These are phyloP conservation scores for Nemania abortiva DNA, from an alignment of 2,329 filamentous ascomycete genomes.

Conservation along the genomic window DNA sequence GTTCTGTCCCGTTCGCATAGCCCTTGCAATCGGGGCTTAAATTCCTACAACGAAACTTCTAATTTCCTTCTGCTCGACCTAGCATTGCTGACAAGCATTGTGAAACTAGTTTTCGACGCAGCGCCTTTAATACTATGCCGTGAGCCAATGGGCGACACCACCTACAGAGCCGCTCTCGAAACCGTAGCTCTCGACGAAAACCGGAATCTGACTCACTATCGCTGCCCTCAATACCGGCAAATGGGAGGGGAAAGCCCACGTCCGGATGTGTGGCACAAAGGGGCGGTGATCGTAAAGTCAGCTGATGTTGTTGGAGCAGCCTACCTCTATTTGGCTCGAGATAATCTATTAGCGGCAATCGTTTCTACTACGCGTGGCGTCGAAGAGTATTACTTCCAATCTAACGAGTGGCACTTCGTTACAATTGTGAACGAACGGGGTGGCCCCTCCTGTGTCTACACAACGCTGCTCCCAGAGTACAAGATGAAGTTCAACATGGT, in stretches of 20 bases:
- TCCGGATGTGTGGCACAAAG: constrained; percentile 11
- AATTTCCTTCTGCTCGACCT: not conserved
- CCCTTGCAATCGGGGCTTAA: not conserved
- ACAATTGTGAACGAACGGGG: not conserved
- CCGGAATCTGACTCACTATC: constrained; percentile 30
- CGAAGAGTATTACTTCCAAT: not conserved
- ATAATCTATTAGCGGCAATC: too few relatives aligned
- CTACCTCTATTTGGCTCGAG: not conserved
- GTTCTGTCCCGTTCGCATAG: not conserved
- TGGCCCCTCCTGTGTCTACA: not conserved
- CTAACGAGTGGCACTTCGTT: not conserved
- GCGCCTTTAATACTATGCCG: constrained; percentile 32
- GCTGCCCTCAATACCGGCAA: constrained; percentile 17
- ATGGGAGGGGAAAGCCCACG: not conserved
- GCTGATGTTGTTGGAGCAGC: constrained; percentile 2
- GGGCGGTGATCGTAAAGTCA: not conserved
- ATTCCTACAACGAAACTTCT: too few relatives aligned
- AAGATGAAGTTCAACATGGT: too few relatives aligned
- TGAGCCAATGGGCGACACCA: not conserved
- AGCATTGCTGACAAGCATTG: not conserved
- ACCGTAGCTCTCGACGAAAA: constrained; percentile 20
- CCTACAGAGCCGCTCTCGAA: constrained; percentile 19
- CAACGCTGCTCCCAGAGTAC: too few relatives aligned
- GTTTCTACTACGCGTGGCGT: not conserved
- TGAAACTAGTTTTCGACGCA: constrained; percentile 20